Evolutionary conservation across 1,139 yeast species (phyloP), one percentile per base, ranked within the genome.

Genomic region (Pichia inconspicua): DNA sequence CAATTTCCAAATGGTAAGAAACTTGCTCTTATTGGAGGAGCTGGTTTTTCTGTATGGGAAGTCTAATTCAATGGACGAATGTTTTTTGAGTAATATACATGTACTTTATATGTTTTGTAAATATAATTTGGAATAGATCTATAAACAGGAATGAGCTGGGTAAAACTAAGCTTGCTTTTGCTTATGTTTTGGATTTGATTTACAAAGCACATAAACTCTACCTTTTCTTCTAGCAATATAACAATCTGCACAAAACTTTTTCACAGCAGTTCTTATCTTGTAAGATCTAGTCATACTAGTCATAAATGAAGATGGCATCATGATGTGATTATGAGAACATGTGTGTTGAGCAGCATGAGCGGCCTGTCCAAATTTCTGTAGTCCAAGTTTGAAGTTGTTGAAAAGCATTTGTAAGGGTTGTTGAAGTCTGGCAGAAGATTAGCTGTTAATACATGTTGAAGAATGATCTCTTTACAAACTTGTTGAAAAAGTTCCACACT

Each of bases 221-320:
- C 97, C 97, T 69, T 89, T 90, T 69, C 97, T 82, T 69, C 94
- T 84, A 15, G 92, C 96, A 69, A 87, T 76, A 64, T 89, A 90
- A 66, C 98, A 92, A 64, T 88, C 94, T 46, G 82, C 75, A 67
- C 97, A 92, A 67, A 87, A 84, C 72, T 85, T 89, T 72, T 89
- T 89, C 49, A 92, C 95, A 0, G 97, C 79, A 5, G 97, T 83
- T 59, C 82, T 74, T 44, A 81, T 84, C 62, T 82, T 82, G 71
- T 82, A 80, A 6, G 83, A 78, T 62, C 88, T 70, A 46, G 62
- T 47, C 35, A 60, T 41, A 12, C 50, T 47, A 9, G 46, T 47
- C 22, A 58, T 27, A 30, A 56, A 42, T 2, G 50, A 46, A 4
- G 47, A 51, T 49, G 54, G 39, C 43, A 53, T 43, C n/a, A 44